Percentiles rank a stretch among this genome's conserved stretches.
Evolutionary conservation across 768 basidiomycete genomes (phyloP).

Genomic region (Agaricus subrufescens): DNA sequence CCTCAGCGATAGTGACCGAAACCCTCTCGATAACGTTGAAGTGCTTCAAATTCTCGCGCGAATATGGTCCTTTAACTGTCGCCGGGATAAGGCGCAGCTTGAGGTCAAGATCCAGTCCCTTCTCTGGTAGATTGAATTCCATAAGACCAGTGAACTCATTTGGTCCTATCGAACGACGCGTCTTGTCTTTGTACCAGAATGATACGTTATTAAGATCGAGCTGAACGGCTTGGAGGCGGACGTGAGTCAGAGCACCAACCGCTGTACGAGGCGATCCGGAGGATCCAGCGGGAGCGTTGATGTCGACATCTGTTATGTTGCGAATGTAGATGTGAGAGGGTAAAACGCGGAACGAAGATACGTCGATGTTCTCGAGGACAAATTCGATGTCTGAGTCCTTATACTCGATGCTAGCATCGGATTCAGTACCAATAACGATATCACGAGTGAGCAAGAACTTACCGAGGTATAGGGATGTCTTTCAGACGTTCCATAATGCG

Average conservation of each 20-base stretch:
- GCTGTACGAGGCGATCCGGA: conserved; percentile 36
- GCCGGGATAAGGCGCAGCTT: conserved; percentile 61
- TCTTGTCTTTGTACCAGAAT: conserved; percentile 70
- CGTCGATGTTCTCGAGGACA: conserved; percentile 69
- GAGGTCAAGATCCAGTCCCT: conserved; percentile 66
- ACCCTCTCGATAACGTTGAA: conserved; percentile 59
- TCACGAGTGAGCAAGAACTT: conserved; percentile 3
- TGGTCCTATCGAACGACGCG: conserved; percentile 43
- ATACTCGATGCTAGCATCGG: conserved; percentile 59
- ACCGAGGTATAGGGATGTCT: conserved; percentile 70
- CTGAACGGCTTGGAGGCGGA: conserved; percentile 62
- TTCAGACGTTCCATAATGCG: conserved; percentile 46
- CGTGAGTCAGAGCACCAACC: conserved; percentile 60
- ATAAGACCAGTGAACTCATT: conserved; percentile 58
- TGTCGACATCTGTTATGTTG: conserved; percentile 56
- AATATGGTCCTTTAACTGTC: conserved; percentile 31
- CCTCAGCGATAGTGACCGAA: conserved; percentile 49
- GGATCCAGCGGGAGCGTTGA: conserved; percentile 37
- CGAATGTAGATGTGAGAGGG: conserved; percentile 71
- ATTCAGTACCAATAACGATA: not conserved
- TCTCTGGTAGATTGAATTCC: conserved; percentile 55
- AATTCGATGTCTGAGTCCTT: conserved; percentile 66
- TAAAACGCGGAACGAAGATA: conserved; percentile 61
- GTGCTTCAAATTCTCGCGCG: conserved; percentile 38
- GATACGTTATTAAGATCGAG: conserved; percentile 61